These are phyloP conservation scores for Collybia mongolica DNA, from an alignment of 768 basidiomycete genomes.

Conservation along the genomic window DNA sequence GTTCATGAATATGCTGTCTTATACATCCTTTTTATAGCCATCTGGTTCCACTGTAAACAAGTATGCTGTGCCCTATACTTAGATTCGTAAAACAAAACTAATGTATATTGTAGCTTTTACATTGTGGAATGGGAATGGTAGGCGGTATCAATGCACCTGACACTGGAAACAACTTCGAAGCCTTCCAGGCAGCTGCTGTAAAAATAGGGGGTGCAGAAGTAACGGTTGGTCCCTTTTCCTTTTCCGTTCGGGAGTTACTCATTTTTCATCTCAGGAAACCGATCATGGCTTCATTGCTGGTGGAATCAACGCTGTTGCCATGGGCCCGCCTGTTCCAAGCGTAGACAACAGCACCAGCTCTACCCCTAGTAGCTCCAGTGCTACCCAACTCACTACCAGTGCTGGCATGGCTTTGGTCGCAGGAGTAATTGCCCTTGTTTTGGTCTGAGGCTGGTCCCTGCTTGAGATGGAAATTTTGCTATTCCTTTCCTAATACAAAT, in stretches of 20 bases:
- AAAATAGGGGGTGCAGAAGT: constrained; percentile 31
- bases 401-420: too few species aligned
- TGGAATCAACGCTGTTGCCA: constrained; percentile 39
- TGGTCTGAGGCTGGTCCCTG: too few species aligned
- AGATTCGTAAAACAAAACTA: background rate
- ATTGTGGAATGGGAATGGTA: constrained; percentile 56
- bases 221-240: constrained; percentile 25
- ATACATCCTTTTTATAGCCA: constrained; percentile 31
- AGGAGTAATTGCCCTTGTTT: background rate
- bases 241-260: background rate
- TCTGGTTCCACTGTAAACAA: constrained; percentile 58
- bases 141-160: constrained; percentile 50
- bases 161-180: constrained; percentile 40
- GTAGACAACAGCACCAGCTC: too few species aligned
- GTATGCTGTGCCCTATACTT: constrained; percentile 8
- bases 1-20: background rate
- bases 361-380: background rate
- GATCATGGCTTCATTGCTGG: constrained; percentile 39
- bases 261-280: constrained; percentile 24
- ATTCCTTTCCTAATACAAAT: too few species aligned
- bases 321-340: constrained; percentile 18
- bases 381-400: too few species aligned
- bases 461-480: too few species aligned
- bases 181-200: constrained; percentile 38
- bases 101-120: constrained; percentile 10